Percentiles rank a stretch among this genome's conserved stretches.
Conservation (phyloP, 78 protist species). For the Dictyostelium intermedium region DNA sequence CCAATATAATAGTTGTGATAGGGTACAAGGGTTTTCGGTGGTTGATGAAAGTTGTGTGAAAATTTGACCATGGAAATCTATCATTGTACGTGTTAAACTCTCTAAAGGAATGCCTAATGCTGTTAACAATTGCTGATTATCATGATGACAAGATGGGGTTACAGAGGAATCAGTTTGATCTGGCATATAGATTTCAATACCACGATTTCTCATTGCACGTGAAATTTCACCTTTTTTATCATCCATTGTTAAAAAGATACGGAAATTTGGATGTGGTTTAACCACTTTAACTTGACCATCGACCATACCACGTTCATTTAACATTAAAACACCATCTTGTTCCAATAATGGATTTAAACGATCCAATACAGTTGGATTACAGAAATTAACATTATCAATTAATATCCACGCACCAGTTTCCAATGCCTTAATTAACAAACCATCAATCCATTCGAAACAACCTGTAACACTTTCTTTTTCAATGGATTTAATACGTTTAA, state of each 20-base stretch:
- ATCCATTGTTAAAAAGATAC: constrained; percentile 95
- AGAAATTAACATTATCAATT: constrained; percentile 97
- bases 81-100: constrained; percentile 28
- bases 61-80: constrained; percentile 47
- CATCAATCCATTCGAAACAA: constrained; percentile 98
- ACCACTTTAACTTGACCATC: constrained; percentile 84
- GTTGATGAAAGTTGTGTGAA: constrained; percentile 24
- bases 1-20: constrained; percentile 69
- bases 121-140: constrained; percentile 46
- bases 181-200: constrained; percentile 92
- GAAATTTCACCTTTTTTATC: constrained; percentile 97
- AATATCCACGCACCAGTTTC: constrained; percentile 98
- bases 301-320: constrained; percentile 96
- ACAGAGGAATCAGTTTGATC: constrained; percentile 9
- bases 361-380: constrained; percentile 98
- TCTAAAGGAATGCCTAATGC: constrained; percentile 49
- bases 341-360: constrained; percentile 99
- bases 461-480: constrained; percentile 86
- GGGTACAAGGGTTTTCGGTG: constrained; percentile 52
- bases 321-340: constrained; percentile 91
- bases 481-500: constrained; percentile 24
- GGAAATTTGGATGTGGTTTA: constrained; percentile 92
- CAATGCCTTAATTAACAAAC: constrained; percentile 90
- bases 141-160: background rate
- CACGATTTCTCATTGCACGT: constrained; percentile 99